Percentiles rank a stretch among this genome's conserved stretches.
These are phyloP conservation scores for Lepidium didymum DNA, from an alignment of 345 rosid species.

Conservation along the genomic window DNA sequence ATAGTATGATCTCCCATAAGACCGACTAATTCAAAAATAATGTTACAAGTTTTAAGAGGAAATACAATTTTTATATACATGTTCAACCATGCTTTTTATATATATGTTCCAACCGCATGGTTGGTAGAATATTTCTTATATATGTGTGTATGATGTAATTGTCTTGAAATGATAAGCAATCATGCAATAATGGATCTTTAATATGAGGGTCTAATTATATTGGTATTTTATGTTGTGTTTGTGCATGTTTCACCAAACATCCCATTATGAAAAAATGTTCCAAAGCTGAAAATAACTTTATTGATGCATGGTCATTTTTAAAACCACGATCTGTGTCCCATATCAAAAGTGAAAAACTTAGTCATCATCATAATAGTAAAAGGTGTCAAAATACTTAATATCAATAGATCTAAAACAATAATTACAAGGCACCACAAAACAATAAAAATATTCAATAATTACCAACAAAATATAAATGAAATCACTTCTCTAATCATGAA, in stretches of 20 bases:
- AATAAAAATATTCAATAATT: neutral
- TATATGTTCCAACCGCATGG: too few relatives aligned
- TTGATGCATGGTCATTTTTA: constrained; percentile 13
- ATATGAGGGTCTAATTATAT: neutral
- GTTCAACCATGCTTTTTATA: too few relatives aligned
- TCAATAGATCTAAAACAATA: neutral
- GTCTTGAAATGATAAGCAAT: neutral
- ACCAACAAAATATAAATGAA: neutral
- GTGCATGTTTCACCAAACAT: constrained; percentile 33
- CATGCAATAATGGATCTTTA: constrained; percentile 21
- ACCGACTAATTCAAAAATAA: too few relatives aligned
- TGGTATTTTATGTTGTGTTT: constrained; percentile 14
- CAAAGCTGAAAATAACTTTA: constrained; percentile 20
- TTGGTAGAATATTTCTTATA: neutral
- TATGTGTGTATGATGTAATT: neutral
- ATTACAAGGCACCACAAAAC: neutral
- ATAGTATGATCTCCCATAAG: too few relatives aligned
- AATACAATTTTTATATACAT: too few relatives aligned
- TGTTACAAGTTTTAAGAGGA: too few relatives aligned
- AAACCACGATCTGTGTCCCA: constrained; percentile 23
- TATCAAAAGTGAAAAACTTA: constrained; percentile 21
- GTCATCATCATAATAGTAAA: constrained; percentile 25
- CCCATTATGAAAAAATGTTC: constrained; percentile 20
- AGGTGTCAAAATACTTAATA: neutral
- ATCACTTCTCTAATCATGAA: neutral